Percentiles rank a stretch among this genome's conserved stretches.
Conservation (phyloP, 1,284 basidiomycete species). For the Porogramme epimiltina region DNA sequence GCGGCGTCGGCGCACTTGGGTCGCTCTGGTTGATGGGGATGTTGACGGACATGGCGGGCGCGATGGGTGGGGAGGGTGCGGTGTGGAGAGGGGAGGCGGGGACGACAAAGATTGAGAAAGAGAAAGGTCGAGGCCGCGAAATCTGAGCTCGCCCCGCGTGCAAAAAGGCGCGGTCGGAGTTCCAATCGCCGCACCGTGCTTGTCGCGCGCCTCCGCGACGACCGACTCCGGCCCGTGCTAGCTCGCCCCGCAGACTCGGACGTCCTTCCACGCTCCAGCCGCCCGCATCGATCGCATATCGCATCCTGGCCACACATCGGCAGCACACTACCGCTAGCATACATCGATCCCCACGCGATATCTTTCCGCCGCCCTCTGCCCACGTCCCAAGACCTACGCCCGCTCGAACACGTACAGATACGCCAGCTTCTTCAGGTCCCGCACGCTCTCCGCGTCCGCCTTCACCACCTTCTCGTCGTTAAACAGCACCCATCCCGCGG, state of each 20-base stretch:
- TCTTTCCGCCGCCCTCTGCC: constrained; percentile 11
- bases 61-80: constrained; percentile 1
- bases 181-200: constrained; percentile 17
- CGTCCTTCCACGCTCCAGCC: too few relatives aligned
- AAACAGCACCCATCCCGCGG: constrained; percentile 81
- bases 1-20: constrained; percentile 74
- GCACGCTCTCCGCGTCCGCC: constrained; percentile 77
- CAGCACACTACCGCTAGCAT: too few relatives aligned
- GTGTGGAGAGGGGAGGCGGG: constrained; percentile 6
- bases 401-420: constrained; percentile 90
- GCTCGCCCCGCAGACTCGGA: too few relatives aligned
- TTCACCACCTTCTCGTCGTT: constrained; percentile 96
- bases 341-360: background rate
- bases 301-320: background rate
- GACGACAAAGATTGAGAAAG: constrained; percentile 11
- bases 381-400: constrained; percentile 32
- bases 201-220: constrained; percentile 14
- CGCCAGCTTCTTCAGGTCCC: constrained; percentile 74
- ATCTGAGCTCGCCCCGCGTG: constrained; percentile 3
- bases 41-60: constrained; percentile 46
- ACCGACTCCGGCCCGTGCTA: too few relatives aligned
- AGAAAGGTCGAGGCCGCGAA: constrained; percentile 5
- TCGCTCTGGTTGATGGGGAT: constrained; percentile 48
- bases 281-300: background rate
- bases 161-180: constrained; percentile 26